Percentiles rank a stretch among this genome's conserved stretches.
Conservation (phyloP, 1,284 basidiomycete species). For the Cryptococcus sp. region DNA sequence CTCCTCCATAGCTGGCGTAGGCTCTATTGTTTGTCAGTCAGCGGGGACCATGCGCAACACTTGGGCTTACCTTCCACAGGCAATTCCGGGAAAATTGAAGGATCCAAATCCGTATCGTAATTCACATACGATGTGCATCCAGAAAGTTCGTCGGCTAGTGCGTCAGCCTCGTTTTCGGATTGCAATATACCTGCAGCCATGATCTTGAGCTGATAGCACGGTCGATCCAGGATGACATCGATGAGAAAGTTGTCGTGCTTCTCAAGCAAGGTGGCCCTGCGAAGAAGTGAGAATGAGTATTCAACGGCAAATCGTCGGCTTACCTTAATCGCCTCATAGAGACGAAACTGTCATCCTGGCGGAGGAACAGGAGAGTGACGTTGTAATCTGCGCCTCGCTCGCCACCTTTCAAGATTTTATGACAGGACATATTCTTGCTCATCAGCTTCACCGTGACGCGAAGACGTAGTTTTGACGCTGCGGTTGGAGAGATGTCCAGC, state of each 20-base stretch:
- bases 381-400: neutral
- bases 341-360: neutral
- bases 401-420: too few species aligned
- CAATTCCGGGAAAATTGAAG: conserved; percentile 20
- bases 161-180: conserved; percentile 7
- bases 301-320: neutral
- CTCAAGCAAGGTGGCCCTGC: too few species aligned
- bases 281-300: too few species aligned
- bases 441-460: conserved; percentile 6
- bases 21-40: neutral
- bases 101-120: conserved; percentile 25
- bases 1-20: neutral
- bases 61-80: neutral
- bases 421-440: conserved; percentile 4
- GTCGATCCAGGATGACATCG: neutral
- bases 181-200: conserved; percentile 6
- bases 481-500: conserved; percentile 1
- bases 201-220: conserved; percentile 3
- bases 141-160: conserved; percentile 42
- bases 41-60: neutral
- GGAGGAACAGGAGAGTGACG: conserved; percentile 3
- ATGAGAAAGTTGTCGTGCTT: too few species aligned
- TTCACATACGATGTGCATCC: conserved; percentile 32
- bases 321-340: neutral
- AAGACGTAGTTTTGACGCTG: conserved; percentile 5